A percentile compares a stretch with the other conserved stretches of the same genome.
phyloP scores from a whole-genome alignment of 1,139 yeast genomes.

The Taphrina pruni region DNA sequence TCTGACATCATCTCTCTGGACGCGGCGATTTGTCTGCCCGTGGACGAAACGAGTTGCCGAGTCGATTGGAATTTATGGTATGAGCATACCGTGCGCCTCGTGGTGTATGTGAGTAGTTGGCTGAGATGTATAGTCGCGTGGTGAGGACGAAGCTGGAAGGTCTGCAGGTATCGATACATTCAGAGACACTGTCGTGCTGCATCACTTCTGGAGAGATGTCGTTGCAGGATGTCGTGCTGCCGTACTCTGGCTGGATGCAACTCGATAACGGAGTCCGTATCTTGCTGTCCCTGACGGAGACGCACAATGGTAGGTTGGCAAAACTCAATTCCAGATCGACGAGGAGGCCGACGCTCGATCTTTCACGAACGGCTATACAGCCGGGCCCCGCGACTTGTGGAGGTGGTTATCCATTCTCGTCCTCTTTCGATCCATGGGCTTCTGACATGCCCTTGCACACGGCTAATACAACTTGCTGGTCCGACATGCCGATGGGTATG shows the following conservation, averaged over 20 bases:
- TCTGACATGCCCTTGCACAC: background rate
- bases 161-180: constrained; percentile 8
- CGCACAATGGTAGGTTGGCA: background rate
- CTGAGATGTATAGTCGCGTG: constrained; percentile 1
- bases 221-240: background rate
- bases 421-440: background rate
- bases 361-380: background rate
- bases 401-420: background rate
- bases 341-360: constrained; percentile 12
- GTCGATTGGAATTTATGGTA: constrained; percentile 21
- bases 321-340: background rate
- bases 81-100: background rate
- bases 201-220: constrained; percentile 6
- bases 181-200: constrained; percentile 3
- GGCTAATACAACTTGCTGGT: background rate
- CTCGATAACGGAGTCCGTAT: constrained; percentile 14
- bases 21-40: constrained; percentile 15
- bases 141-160: constrained; percentile 2
- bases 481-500: background rate
- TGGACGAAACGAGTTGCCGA: background rate
- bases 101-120: background rate
- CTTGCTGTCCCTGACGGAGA: background rate
- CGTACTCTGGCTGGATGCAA: constrained; percentile 12
- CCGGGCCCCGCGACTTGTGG: background rate
- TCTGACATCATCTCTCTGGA: background rate